These are phyloP conservation scores for Trichoderma sp. DNA, from an alignment of 2,329 filamentous ascomycete genomes.

Conservation along the genomic window DNA sequence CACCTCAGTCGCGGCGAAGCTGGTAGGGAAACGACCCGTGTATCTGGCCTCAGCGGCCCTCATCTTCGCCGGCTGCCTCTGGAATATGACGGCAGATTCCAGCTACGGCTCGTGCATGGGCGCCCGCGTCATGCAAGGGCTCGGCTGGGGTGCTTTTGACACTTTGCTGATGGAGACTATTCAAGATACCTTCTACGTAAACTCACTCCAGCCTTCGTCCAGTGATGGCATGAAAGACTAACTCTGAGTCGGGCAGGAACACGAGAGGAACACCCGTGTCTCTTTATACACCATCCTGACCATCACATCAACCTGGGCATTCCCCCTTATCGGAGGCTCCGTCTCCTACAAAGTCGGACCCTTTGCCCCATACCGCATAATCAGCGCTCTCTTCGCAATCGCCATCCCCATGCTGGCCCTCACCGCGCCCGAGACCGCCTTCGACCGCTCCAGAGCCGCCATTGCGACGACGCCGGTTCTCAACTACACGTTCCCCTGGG, in stretches of 20 bases:
- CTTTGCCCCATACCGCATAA: conserved; percentile 55
- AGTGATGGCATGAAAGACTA: neutral
- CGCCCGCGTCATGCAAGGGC: conserved; percentile 56
- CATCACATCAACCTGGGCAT: conserved; percentile 54
- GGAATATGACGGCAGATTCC: conserved; percentile 50
- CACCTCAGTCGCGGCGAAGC: conserved; percentile 47
- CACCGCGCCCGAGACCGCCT: conserved; percentile 56
- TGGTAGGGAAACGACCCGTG: conserved; percentile 57
- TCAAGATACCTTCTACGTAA: conserved; percentile 61
- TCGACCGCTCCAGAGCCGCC: conserved; percentile 45
- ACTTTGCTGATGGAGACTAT: conserved; percentile 55
- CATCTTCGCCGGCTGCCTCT: conserved; percentile 53
- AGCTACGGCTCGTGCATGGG: conserved; percentile 53
- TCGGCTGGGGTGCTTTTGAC: conserved; percentile 63
- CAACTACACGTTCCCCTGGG: conserved; percentile 29
- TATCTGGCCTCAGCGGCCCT: conserved; percentile 52
- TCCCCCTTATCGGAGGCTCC: conserved; percentile 56
- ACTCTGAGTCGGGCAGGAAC: conserved; percentile 43
- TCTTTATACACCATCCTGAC: conserved; percentile 50
- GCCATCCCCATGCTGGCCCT: conserved; percentile 53
- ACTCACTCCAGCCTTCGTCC: too few relatives aligned
- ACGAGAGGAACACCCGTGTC: conserved; percentile 52
- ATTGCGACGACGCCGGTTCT: conserved; percentile 30
- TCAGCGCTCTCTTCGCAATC: conserved; percentile 52
- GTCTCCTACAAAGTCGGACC: conserved; percentile 46